Conservation (phyloP, 2,329 filamentous ascomycete species). For the Aspergillus bombycis region DNA sequence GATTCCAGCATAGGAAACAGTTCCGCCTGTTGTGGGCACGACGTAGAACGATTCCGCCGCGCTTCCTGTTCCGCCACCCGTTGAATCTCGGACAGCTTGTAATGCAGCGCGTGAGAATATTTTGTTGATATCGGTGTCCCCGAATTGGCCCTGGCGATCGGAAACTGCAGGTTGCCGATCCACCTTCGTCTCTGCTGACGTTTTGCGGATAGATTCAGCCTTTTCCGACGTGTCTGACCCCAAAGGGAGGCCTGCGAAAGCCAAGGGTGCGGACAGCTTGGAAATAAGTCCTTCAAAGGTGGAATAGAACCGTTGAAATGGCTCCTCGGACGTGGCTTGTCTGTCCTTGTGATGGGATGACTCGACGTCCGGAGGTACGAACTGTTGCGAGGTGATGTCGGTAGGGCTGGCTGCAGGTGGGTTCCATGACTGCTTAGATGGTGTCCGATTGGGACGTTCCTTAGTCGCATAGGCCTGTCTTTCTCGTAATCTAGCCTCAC, state of each 20-base stretch:
- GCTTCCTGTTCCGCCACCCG: conserved; percentile 60
- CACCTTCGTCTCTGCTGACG: conserved; percentile 39
- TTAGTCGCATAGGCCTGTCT: conserved; percentile 24
- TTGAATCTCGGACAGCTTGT: conserved; percentile 71
- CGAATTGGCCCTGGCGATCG: conserved; percentile 42
- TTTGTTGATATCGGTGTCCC: conserved; percentile 76
- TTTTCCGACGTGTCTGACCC: conserved; percentile 49
- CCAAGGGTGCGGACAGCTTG: conserved; percentile 83
- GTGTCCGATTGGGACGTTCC: conserved; percentile 28
- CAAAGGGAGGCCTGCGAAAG: conserved; percentile 88
- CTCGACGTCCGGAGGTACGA: conserved; percentile 36
- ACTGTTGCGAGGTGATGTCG: conserved; percentile 38
- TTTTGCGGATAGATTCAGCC: conserved; percentile 33
- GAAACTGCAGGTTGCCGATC: conserved; percentile 44
- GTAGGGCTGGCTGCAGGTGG: conserved; percentile 38
- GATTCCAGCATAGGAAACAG: conserved; percentile 90
- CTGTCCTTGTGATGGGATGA: conserved; percentile 20
- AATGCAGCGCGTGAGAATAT: conserved; percentile 86
- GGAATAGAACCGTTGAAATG: conserved; percentile 88
- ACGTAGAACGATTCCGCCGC: conserved; percentile 81
- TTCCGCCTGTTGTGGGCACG: conserved; percentile 88
- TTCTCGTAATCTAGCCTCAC: conserved; percentile 32
- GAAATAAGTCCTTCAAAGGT: conserved; percentile 89
- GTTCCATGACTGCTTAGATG: conserved; percentile 38
- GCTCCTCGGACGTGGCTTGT: conserved; percentile 62